A percentile compares a stretch with the other conserved stretches of the same genome.
Evolutionary conservation across 805 yeast species (phyloP).

Genomic region (Tetrapisispora nanseiensis): DNA sequence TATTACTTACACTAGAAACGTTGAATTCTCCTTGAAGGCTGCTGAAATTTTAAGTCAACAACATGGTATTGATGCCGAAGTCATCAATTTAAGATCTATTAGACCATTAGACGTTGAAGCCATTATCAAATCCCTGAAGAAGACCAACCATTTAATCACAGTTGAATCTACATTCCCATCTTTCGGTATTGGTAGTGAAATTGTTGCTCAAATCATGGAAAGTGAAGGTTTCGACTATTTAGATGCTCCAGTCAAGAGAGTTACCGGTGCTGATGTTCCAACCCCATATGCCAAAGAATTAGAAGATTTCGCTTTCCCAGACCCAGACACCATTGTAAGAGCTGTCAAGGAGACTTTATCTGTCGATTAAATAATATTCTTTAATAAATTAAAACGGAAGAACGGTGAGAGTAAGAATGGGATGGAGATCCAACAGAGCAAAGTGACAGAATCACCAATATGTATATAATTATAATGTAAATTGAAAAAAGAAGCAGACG

Average conservation of each 20-base stretch:
- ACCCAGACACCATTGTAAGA: slow-evolving; percentile 77
- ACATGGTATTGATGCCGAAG: slow-evolving; percentile 85
- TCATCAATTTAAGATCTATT: slow-evolving; percentile 89
- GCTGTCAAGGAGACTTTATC: slow-evolving; percentile 76
- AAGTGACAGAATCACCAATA: too few species aligned
- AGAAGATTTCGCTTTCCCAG: slow-evolving; percentile 99
- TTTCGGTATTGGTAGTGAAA: slow-evolving; percentile 97
- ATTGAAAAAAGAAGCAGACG: too few species aligned
- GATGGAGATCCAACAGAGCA: too few species aligned
- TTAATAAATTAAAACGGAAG: neutral
- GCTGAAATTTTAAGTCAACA: slow-evolving; percentile 79
- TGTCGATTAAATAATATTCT: slow-evolving; percentile 33
- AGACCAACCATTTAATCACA: slow-evolving; percentile 91
- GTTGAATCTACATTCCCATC: slow-evolving; percentile 98
- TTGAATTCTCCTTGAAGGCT: slow-evolving; percentile 75
- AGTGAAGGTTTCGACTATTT: slow-evolving; percentile 95
- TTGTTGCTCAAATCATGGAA: slow-evolving; percentile 96
- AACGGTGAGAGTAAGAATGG: neutral
- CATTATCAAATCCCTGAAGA: slow-evolving; percentile 79
- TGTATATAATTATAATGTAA: too few species aligned
- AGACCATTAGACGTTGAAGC: slow-evolving; percentile 91
- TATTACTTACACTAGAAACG: slow-evolving; percentile 88
- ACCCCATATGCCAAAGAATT: slow-evolving; percentile 95
- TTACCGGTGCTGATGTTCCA: slow-evolving; percentile 99
- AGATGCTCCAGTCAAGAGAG: slow-evolving; percentile 97